Conservation (phyloP, 768 basidiomycete species). For the Dictyophora rubrovolvata region DNA sequence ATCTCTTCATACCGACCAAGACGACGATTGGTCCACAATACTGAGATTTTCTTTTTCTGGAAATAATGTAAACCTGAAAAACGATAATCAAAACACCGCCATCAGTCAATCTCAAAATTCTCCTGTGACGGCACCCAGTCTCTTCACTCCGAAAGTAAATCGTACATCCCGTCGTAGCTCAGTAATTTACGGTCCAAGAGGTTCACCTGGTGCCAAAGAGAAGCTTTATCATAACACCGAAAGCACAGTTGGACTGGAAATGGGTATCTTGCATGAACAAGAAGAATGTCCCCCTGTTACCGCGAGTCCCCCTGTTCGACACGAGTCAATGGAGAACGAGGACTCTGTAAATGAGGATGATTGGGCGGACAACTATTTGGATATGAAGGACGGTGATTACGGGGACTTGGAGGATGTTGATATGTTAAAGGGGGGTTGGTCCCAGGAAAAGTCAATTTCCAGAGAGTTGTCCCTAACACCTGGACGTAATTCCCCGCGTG, state of each 20-base stretch:
- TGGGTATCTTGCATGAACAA: background rate
- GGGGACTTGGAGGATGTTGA: background rate
- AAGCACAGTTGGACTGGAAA: background rate
- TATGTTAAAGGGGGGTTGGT: background rate
- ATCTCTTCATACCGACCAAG: conserved; percentile 38
- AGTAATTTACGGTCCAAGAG: background rate
- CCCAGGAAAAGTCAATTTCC: background rate
- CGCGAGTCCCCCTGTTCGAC: background rate
- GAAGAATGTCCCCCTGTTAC: background rate
- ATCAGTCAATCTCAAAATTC: background rate
- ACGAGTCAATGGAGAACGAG: background rate
- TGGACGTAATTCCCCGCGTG: background rate
- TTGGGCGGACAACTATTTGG: background rate
- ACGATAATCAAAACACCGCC: background rate
- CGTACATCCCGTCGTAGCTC: background rate
- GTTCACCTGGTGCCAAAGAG: background rate
- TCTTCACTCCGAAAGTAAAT: background rate
- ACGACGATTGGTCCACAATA: conserved; percentile 40
- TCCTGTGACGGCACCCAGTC: background rate
- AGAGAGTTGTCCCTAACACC: background rate
- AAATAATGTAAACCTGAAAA: background rate
- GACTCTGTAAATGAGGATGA: background rate
- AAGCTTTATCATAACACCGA: background rate
- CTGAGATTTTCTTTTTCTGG: conserved; percentile 38
- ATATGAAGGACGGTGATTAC: background rate